Conservation (phyloP, 1,139 yeast genomes). For the Sugiyamaella sp. region DNA sequence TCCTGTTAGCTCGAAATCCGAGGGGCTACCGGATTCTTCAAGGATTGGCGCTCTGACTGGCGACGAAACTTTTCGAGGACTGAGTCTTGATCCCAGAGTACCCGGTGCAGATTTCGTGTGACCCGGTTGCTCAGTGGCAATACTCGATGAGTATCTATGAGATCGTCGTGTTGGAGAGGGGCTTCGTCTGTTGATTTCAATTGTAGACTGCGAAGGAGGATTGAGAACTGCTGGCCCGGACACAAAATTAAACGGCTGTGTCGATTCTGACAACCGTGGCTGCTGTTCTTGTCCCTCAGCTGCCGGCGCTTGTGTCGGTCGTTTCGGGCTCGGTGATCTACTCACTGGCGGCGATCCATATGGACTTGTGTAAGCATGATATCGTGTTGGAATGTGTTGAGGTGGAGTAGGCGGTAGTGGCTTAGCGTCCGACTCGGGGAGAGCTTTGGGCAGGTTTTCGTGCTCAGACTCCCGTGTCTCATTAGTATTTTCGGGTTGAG, state of each 20-base stretch:
- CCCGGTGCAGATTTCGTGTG: background rate
- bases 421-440: background rate
- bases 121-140: conserved; percentile 6
- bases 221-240: conserved; percentile 1
- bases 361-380: conserved; percentile 3
- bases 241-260: conserved; percentile 7
- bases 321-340: conserved; percentile 13
- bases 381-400: conserved; percentile 4
- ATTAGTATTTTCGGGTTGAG: too few species aligned
- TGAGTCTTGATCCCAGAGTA: conserved; percentile 16
- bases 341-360: conserved; percentile 16
- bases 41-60: conserved; percentile 21
- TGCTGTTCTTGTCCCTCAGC: background rate
- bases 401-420: conserved; percentile 19
- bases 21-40: background rate
- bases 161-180: conserved; percentile 17
- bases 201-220: background rate
- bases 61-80: conserved; percentile 21
- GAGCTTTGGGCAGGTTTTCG: too few species aligned
- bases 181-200: conserved; percentile 8
- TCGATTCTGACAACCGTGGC: background rate
- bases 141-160: conserved; percentile 18
- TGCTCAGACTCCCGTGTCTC: too few species aligned
- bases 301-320: background rate
- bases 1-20: background rate